Evolutionary conservation across 2,329 filamentous ascomycete species (phyloP), one percentile per base, ranked within the genome.

Genomic region (Aureobasidium namibiae): DNA sequence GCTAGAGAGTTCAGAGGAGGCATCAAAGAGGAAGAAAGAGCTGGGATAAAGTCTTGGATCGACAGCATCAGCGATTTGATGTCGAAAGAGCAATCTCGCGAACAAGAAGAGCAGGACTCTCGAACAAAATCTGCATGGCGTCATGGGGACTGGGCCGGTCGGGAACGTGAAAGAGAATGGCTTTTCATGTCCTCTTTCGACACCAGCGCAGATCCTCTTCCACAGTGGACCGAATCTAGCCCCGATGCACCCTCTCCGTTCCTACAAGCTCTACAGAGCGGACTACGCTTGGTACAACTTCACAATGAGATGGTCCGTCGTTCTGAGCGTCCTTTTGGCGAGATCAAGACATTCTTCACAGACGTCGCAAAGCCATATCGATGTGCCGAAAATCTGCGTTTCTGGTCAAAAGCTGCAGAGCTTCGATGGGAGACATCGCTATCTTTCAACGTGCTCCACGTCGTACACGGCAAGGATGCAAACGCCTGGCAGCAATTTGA

Each of bases 361-460:
- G 91, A 99, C 72, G 92, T 94, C 10, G 86, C 85, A 61, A 97
- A 97, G 74, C 94, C 94, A 0, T 99, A 99, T 72, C 87, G 94
- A 50, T 87, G 87, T 63, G 90, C 92, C 3, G 94, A 99, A 66
- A 99, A 99, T 71, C 80, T 99, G 62, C 84, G 91, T 41, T 99
- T 88, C 78, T 99, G 94, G 92, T 83, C 89, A 74, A 99, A 99
- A 76, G 94, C 92, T 1, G 91, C 92, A 8, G 92, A 99, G 75
- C 79, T 97, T 61, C 85, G 94, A 59, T 99, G 92, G 86, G 94
- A 97, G 74, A 83, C 92, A 39, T 82, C 88, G 65, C 78, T 97
- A 54, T 83, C 87, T 63, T 80, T 96, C 57, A 90, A 96, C 68
- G 90, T 92, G 23, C 86, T 95, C 73, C 90, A 87, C 29, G 82